Conservation (phyloP, 129 eudicot species). For the Heracleum sosnowskyi region DNA sequence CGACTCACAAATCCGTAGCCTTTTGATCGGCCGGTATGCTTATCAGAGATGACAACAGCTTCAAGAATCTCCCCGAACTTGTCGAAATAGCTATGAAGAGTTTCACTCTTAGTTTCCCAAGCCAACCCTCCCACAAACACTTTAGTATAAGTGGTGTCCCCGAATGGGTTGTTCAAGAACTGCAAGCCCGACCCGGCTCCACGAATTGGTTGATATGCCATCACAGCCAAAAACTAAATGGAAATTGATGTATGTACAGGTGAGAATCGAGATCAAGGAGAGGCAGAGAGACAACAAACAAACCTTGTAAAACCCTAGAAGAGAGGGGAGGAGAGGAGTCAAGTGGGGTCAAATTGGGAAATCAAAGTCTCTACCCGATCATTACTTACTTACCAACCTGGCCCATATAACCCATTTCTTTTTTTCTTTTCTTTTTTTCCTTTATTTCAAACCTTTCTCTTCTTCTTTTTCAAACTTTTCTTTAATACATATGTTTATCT, state of each 20-base stretch:
- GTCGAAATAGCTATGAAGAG: conserved; percentile 31
- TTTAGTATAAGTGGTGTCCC: conserved; percentile 44
- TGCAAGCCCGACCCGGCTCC: conserved; percentile 11
- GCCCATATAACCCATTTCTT: too few species aligned
- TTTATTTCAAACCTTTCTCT: too few species aligned
- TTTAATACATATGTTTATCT: too few species aligned
- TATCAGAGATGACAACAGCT: conserved; percentile 54
- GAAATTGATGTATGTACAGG: neutral
- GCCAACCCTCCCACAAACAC: conserved; percentile 59
- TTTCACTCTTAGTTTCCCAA: conserved; percentile 55
- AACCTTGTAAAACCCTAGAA: conserved; percentile 7
- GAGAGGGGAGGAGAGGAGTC: neutral
- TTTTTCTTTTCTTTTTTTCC: too few species aligned
- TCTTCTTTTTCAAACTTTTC: too few species aligned
- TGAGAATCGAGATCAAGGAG: neutral
- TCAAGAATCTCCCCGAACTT: conserved; percentile 48
- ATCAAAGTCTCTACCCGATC: neutral
- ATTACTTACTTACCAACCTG: too few species aligned
- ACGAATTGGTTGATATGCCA: conserved; percentile 7
- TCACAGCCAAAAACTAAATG: neutral
- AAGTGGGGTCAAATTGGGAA: neutral
- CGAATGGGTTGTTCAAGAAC: conserved; percentile 11
- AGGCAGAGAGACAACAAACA: neutral
- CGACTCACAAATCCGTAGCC: conserved; percentile 53
- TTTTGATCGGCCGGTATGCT: conserved; percentile 44